Evolutionary conservation across 2,329 filamentous ascomycete genomes (phyloP).

Genomic region (Ascochyta viciae-villosae): DNA sequence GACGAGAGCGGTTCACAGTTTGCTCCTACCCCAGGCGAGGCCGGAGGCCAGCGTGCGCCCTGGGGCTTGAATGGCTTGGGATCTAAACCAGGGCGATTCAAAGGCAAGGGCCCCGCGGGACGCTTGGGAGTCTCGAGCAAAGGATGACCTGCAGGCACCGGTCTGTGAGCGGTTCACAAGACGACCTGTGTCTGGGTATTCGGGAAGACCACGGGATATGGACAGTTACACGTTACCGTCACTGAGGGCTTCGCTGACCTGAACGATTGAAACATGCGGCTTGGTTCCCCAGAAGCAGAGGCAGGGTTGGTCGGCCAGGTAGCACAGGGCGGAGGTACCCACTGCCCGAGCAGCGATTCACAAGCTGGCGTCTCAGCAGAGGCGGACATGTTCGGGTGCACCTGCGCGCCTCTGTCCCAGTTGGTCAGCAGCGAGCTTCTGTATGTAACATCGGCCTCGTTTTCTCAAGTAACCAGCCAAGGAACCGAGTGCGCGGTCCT

Average conservation of each 20-base stretch:
- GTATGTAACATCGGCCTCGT: slow-evolving; percentile 48
- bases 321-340: slow-evolving; percentile 40
- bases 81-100: slow-evolving; percentile 40
- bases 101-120: slow-evolving; percentile 49
- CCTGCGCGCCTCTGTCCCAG: slow-evolving; percentile 25
- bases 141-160: slow-evolving; percentile 50
- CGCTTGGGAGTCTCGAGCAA: slow-evolving; percentile 46
- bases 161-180: slow-evolving; percentile 39
- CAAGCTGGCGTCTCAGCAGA: slow-evolving; percentile 39
- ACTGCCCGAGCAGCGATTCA: slow-evolving; percentile 23
- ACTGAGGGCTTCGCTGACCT: slow-evolving; percentile 36
- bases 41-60: slow-evolving; percentile 32
- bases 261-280: slow-evolving; percentile 47
- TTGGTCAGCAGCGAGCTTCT: slow-evolving; percentile 32
- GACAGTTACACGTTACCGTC: slow-evolving; percentile 45
- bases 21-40: slow-evolving; percentile 35
- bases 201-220: slow-evolving; percentile 37
- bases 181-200: slow-evolving; percentile 43
- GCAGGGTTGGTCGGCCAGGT: slow-evolving; percentile 36
- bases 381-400: slow-evolving; percentile 48
- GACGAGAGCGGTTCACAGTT: slow-evolving; percentile 53
- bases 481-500: slow-evolving; percentile 39
- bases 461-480: slow-evolving; percentile 42
- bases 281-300: slow-evolving; percentile 30
- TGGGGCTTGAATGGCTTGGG: slow-evolving; percentile 41